Conservation (phyloP, 108 stramenopile species). For the Cylindrotheca closterium region DNA sequence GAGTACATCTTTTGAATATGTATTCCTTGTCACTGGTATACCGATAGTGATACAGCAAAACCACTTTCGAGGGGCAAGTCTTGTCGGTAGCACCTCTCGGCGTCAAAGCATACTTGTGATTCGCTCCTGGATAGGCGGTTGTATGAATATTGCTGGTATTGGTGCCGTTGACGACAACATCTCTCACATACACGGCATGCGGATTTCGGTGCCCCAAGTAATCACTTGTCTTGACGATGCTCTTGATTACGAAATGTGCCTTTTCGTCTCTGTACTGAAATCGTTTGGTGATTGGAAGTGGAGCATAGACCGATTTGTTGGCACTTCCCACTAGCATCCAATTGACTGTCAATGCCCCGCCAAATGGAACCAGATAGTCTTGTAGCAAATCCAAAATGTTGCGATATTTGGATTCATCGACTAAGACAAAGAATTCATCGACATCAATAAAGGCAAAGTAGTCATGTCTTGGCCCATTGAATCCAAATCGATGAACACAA, state of each 20-base stretch:
- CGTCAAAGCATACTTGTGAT: background rate
- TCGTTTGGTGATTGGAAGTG: constrained; percentile 55
- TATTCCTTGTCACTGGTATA: background rate
- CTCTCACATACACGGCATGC: constrained; percentile 6
- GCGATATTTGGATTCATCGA: background rate
- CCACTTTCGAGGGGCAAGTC: background rate
- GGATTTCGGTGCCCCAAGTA: constrained; percentile 2
- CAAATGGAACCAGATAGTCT: constrained; percentile 29
- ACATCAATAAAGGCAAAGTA: constrained; percentile 19
- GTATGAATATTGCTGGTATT: constrained; percentile 1
- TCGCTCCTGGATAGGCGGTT: constrained; percentile 5
- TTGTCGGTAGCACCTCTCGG: background rate
- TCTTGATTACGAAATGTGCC: constrained; percentile 5
- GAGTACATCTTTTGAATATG: background rate
- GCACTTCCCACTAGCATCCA: constrained; percentile 49
- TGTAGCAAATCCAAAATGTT: constrained; percentile 29
- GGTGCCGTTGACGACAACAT: background rate
- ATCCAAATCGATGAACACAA: constrained; percentile 7
- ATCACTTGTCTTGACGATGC: constrained; percentile 16
- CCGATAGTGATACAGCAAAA: background rate
- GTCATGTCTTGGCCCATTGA: background rate
- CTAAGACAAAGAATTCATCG: constrained; percentile 21
- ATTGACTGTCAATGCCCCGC: constrained; percentile 42
- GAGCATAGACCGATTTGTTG: constrained; percentile 35
- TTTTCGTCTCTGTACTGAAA: constrained; percentile 38